Evolutionary conservation across 2,329 filamentous ascomycete genomes (phyloP), one percentile per base, ranked within the genome.

Genomic region (Passalora sequoiae): DNA sequence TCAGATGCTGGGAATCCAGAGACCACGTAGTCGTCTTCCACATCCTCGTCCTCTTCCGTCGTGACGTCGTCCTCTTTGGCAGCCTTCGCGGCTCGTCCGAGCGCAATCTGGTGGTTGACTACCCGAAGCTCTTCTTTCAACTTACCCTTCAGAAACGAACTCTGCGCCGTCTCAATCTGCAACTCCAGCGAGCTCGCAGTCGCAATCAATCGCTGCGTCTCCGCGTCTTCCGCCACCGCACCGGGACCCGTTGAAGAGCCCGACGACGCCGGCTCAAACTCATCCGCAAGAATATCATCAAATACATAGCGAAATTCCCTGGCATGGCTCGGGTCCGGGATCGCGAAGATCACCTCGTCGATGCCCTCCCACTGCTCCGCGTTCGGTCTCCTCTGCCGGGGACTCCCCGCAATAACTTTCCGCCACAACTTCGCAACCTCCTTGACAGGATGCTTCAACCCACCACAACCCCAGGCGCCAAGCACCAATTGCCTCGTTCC

Each of bases 391-490:
- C 58, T 46, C 35, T 63, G 60, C n/a, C 60, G 56, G 16, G 55
- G 49, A 25, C 51, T 50, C 20, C 60, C 60, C 6, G 51, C 59
- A 30, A 63, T 58, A 12, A 68, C 66, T 45, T 64, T 69, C 46
- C 66, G 68, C 73, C 80, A 84, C 1, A 74, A 69, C 13, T 66
- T 62, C 10, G 79, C 78, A 21, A 83, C 64, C 59, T 83, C 77
- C 1, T 63, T 63, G 0, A 80, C 71, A 0, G 80, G 80, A 49
- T 83, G 83, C 0, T 77, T 78, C 44, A 81, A 79, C 0, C 77
- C 77, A 2, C 80, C 80, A 47, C 78, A 82, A 0, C 80, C 80
- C 78, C 79, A 83, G 0, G 80, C 78, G 0, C 80, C 80, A 0
- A 83, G 65, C 0, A 84, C 74, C 0, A 83, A 53, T 43, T 65